Base-by-base conservation (phyloP, 192 early-diverging fungal genomes). In the Tieghemiomyces parasiticus region DNA sequence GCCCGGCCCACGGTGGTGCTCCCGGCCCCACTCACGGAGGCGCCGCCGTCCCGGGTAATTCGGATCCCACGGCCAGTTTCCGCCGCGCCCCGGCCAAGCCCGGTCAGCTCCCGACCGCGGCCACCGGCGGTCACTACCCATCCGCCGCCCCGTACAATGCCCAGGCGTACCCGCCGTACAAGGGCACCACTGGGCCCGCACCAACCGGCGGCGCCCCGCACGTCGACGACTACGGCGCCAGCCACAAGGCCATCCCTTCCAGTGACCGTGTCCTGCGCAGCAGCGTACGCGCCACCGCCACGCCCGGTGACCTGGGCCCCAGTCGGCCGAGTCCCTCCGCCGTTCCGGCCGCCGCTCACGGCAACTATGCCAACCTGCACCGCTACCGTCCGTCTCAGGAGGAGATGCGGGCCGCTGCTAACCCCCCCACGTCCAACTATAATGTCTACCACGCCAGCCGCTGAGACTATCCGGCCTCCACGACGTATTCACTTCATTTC, bases 401-500 rank as follows among this genome's bases (percentile, higher is more conserved):
- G 28, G 52, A 54, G 4, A 29, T 29, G 24, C 52, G 52, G 10
- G 52, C 52, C 20, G 28, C 52, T 24, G 25, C 20, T 47, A 47
- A 47, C 46, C 19, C 19, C 46, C 20, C 46, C 46, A 24, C 46
- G 8, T 19, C 46, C 2, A 6, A 24, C 8, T 47, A 47, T 47
- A 47, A 47, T 24, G 25, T 47, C 20, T 47, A 47, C 46, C 46
- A 47, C 46, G 8, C 46, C 46, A 47, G 46, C 25, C 46, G 46
- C 46, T 47, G 25, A 47, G 46, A 19, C 19, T 55, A 9, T 84
- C 83, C n/a, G n/a, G n/a, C n/a, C n/a, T n/a, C n/a, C n/a, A n/a
- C n/a, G n/a, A n/a, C n/a, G n/a, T n/a, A n/a, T n/a, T n/a, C n/a
- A n/a, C n/a, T n/a, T n/a, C n/a, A n/a, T n/a, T n/a, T n/a, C n/a